A percentile compares a stretch with the other conserved stretches of the same genome.
Evolutionary conservation across 108 stramenopile species (phyloP).

Genomic region (Cyclotella sp.): DNA sequence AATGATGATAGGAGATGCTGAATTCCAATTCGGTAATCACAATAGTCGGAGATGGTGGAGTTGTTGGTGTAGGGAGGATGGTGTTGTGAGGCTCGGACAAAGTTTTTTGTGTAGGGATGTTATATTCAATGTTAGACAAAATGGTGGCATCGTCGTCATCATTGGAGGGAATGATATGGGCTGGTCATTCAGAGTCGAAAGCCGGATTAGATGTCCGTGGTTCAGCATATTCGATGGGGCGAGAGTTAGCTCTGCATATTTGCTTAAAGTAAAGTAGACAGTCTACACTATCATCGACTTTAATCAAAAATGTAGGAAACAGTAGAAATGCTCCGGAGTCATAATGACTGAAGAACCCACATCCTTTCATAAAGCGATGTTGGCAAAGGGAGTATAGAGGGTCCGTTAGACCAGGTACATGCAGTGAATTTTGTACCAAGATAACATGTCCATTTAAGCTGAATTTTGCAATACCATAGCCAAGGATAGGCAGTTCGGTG

Average conservation of each 20-base stretch:
- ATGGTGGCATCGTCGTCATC: not conserved
- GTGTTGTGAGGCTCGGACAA: too few species aligned
- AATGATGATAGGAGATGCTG: not conserved
- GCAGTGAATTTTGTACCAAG: slow-evolving; percentile 4
- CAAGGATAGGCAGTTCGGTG: not conserved
- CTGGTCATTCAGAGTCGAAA: not conserved
- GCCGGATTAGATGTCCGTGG: not conserved
- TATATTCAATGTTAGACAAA: not conserved
- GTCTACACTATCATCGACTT: slow-evolving; percentile 9
- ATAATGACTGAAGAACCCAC: not conserved
- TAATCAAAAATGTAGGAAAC: not conserved
- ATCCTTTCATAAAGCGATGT: slow-evolving; percentile 1
- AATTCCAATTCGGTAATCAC: too few species aligned
- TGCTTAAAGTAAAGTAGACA: slow-evolving; percentile 2
- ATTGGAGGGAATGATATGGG: not conserved
- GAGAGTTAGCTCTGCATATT: not conserved
- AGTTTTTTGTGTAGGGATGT: not conserved
- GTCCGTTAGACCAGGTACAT: slow-evolving; percentile 11
- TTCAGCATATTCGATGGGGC: not conserved
- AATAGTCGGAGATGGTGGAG: too few species aligned
- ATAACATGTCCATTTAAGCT: slow-evolving; percentile 20
- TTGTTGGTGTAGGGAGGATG: too few species aligned
- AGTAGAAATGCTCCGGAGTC: not conserved
- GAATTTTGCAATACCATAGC: slow-evolving; percentile 8
- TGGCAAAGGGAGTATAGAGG: slow-evolving; percentile 13